These are phyloP conservation scores for Mycena albidolilacea DNA, from an alignment of 768 basidiomycete species.

Conservation along the genomic window DNA sequence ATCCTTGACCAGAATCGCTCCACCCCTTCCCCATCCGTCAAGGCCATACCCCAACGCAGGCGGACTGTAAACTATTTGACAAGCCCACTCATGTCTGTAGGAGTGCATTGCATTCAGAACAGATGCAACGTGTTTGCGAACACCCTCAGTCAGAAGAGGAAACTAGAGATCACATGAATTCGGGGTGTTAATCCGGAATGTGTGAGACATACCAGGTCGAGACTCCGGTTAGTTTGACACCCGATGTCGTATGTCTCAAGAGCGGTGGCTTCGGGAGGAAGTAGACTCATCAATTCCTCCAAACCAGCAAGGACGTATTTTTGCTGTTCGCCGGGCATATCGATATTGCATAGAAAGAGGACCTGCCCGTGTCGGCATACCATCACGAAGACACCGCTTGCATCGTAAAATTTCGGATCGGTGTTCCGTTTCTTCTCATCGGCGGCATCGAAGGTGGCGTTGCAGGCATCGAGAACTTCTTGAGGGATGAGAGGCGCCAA, in stretches of 20 bases:
- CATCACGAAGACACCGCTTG: slow-evolving; percentile 54
- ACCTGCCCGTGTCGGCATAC: slow-evolving; percentile 56
- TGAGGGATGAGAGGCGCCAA: slow-evolving; percentile 45
- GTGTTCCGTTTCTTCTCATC: slow-evolving; percentile 50
- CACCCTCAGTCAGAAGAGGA: slow-evolving; percentile 38
- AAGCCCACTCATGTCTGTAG: slow-evolving; percentile 52
- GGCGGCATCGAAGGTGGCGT: slow-evolving; percentile 50
- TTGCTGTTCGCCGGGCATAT: slow-evolving; percentile 55
- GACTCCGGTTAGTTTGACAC: slow-evolving; percentile 51
- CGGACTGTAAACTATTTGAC: slow-evolving; percentile 55
- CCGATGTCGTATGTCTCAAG: slow-evolving; percentile 51
- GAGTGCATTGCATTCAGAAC: slow-evolving; percentile 53
- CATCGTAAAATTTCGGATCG: slow-evolving; percentile 46
- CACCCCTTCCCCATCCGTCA: slow-evolving; percentile 53
- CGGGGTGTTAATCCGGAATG: not conserved
- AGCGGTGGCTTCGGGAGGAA: slow-evolving; percentile 49
- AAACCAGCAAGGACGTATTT: slow-evolving; percentile 55
- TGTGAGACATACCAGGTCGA: slow-evolving; percentile 44
- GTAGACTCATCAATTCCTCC: slow-evolving; percentile 44
- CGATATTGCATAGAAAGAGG: slow-evolving; percentile 56
- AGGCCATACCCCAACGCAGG: slow-evolving; percentile 46
- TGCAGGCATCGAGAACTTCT: slow-evolving; percentile 52
- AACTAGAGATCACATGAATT: slow-evolving; percentile 45
- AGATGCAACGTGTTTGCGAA: slow-evolving; percentile 42
- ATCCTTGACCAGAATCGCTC: slow-evolving; percentile 53